Evolutionary conservation across 176 grass and related monocot genomes (phyloP).

Genomic region (Musa itinerans): DNA sequence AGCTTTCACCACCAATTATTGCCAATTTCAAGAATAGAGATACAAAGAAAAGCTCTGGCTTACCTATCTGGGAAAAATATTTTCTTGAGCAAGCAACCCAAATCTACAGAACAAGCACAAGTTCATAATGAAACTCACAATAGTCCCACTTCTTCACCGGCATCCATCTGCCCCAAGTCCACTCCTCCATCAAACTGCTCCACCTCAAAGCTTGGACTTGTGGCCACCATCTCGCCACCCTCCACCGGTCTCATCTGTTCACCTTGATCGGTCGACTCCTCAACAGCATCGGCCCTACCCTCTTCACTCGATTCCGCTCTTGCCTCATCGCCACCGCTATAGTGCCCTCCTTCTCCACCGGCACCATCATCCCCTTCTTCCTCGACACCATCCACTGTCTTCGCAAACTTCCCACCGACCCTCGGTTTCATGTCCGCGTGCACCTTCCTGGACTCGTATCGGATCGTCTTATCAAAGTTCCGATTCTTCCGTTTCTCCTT

Average conservation of each 20-base stretch:
- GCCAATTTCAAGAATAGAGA: constrained; percentile 1
- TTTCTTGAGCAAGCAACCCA: constrained; percentile 6
- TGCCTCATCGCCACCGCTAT: neutral
- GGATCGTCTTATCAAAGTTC: constrained; percentile 69
- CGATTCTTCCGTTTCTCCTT: constrained; percentile 66
- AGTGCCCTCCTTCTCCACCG: neutral
- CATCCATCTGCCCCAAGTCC: constrained; percentile 3
- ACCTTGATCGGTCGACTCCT: neutral
- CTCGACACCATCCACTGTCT: constrained; percentile 5
- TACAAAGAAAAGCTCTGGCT: constrained; percentile 12
- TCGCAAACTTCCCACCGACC: constrained; percentile 74
- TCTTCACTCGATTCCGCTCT: neutral
- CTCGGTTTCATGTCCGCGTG: constrained; percentile 58
- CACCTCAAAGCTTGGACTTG: constrained; percentile 13
- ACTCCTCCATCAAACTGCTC: constrained; percentile 4
- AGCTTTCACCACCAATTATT: constrained; percentile 7
- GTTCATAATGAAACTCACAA: constrained; percentile 3
- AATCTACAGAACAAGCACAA: neutral
- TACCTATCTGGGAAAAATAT: neutral
- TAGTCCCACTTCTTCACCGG: neutral
- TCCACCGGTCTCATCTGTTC: neutral
- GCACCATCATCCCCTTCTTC: neutral
- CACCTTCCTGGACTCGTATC: constrained; percentile 62
- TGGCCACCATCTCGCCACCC: neutral
- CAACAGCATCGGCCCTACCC: neutral